Conservation (phyloP, 768 basidiomycete genomes). For the Gloeophyllum trabeum region DNA sequence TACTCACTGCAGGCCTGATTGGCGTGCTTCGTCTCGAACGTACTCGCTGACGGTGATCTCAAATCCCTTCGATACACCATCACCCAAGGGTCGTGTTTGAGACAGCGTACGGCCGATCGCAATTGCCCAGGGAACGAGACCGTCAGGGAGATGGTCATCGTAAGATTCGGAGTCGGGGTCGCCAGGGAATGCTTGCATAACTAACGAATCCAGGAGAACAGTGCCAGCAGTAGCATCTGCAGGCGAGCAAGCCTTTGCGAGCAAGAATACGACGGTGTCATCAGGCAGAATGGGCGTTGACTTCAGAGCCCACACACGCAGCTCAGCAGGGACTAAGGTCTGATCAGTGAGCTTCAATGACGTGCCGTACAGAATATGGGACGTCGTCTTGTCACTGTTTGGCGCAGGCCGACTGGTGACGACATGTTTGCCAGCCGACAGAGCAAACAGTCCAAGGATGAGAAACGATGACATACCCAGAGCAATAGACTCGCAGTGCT, state of each 20-base stretch:
- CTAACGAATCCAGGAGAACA: constrained; percentile 4
- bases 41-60: not conserved
- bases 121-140: not conserved
- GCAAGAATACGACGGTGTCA: constrained; percentile 3
- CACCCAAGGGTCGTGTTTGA: not conserved
- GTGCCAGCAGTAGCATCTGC: not conserved
- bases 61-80: not conserved
- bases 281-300: constrained; percentile 2
- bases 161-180: constrained; percentile 2
- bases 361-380: constrained; percentile 1
- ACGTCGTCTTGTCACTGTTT: not conserved
- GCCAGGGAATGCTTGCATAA: constrained; percentile 2
- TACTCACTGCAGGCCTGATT: not conserved
- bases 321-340: constrained; percentile 3
- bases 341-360: not conserved
- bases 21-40: not conserved
- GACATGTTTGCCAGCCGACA: not conserved
- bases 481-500: not conserved
- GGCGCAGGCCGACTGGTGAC: not conserved
- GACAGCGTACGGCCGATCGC: not conserved
- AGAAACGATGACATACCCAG: not conserved
- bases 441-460: not conserved
- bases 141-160: constrained; percentile 3
- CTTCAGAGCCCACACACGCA: constrained; percentile 5
- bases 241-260: constrained; percentile 2